These are phyloP conservation scores for Inosperma sp. DNA, from an alignment of 768 basidiomycete species.

Conservation along the genomic window DNA sequence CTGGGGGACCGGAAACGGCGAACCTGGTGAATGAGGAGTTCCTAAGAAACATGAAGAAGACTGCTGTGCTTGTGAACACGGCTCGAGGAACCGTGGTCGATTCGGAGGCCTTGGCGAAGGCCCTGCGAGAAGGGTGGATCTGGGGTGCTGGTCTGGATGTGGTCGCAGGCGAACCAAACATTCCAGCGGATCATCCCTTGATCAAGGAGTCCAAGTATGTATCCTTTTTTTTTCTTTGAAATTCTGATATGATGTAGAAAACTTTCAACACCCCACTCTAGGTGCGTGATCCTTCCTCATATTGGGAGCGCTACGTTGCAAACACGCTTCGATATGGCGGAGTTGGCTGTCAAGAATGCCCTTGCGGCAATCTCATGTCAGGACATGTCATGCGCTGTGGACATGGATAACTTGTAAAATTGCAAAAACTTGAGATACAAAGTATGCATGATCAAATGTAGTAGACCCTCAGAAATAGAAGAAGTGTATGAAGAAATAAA, in stretches of 20 bases:
- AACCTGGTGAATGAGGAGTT: slow-evolving; percentile 72
- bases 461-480: not conserved
- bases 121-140: slow-evolving; percentile 72
- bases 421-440: not conserved
- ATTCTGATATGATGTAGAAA: not conserved
- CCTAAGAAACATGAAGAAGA: slow-evolving; percentile 79
- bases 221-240: not conserved
- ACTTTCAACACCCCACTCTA: slow-evolving; percentile 33
- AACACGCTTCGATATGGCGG: slow-evolving; percentile 80
- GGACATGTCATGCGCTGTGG: slow-evolving; percentile 44
- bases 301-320: slow-evolving; percentile 88
- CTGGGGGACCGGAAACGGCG: slow-evolving; percentile 64
- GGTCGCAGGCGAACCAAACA: slow-evolving; percentile 84
- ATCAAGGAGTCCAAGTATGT: slow-evolving; percentile 68
- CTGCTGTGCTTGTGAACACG: slow-evolving; percentile 79
- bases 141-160: slow-evolving; percentile 95
- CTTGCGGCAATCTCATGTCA: slow-evolving; percentile 48
- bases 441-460: not conserved
- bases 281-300: slow-evolving; percentile 83
- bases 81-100: slow-evolving; percentile 86
- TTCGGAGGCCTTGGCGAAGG: slow-evolving; percentile 80
- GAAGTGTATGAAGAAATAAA: not conserved
- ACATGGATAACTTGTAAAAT: slow-evolving; percentile 32
- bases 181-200: slow-evolving; percentile 70
- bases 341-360: slow-evolving; percentile 64